These are phyloP conservation scores for Rubia yunnanensis DNA, from an alignment of 257 asterid species.

Conservation along the genomic window DNA sequence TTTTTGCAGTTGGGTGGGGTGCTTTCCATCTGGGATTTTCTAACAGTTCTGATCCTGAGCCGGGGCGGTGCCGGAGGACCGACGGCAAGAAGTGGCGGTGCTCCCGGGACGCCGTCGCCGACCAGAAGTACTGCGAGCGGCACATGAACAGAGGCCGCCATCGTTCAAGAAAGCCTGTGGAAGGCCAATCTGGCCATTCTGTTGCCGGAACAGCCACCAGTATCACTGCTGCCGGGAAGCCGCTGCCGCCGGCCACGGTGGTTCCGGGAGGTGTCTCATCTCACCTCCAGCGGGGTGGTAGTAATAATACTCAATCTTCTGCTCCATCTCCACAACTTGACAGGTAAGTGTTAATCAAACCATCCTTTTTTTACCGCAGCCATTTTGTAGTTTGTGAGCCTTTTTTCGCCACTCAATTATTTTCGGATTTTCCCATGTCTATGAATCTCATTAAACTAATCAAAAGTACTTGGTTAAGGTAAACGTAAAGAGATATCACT, in stretches of 20 bases:
- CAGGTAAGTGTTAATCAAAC: slow-evolving; percentile 26
- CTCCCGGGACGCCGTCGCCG: slow-evolving; percentile 84
- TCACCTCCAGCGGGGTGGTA: slow-evolving; percentile 27
- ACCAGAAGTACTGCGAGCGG: slow-evolving; percentile 93
- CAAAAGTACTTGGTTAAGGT: no score
- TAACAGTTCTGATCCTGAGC: slow-evolving; percentile 72
- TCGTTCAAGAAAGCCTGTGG: slow-evolving; percentile 99
- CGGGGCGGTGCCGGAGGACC: slow-evolving; percentile 94
- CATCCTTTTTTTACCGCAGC: background rate
- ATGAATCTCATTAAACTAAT: no score
- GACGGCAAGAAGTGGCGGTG: slow-evolving; percentile 99
- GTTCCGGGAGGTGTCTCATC: slow-evolving; percentile 32
- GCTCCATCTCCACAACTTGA: slow-evolving; percentile 27
- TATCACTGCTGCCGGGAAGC: slow-evolving; percentile 18
- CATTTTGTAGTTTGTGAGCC: no score
- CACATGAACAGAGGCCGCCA: slow-evolving; percentile 99
- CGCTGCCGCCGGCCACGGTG: slow-evolving; percentile 28
- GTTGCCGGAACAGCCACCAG: slow-evolving; percentile 23
- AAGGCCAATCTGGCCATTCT: slow-evolving; percentile 60
- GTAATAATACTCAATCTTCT: slow-evolving; percentile 15
- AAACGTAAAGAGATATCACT: no score
- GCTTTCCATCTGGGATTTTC: slow-evolving; percentile 74
- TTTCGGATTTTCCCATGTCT: no score
- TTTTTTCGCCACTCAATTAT: background rate
- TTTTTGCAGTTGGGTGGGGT: slow-evolving; percentile 77